A percentile compares a stretch with the other conserved stretches of the same genome.
Evolutionary conservation across 2,329 filamentous ascomycete species (phyloP).

Genomic region (Juglanconis juglandina): DNA sequence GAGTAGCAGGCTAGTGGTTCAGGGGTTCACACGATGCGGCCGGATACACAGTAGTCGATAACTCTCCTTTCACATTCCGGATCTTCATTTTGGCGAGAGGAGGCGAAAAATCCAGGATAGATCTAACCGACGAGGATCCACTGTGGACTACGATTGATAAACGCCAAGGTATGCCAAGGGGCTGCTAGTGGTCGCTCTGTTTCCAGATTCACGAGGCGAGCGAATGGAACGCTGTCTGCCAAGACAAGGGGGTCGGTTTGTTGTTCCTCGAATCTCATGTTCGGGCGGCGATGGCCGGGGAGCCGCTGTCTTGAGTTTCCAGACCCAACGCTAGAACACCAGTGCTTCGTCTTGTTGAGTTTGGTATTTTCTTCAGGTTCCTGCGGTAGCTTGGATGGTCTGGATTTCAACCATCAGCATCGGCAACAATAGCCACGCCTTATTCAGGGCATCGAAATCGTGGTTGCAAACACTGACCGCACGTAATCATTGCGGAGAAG

Average conservation of each 20-base stretch:
- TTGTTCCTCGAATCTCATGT: background rate
- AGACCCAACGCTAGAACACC: too few species aligned
- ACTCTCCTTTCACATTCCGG: background rate
- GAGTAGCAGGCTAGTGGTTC: background rate
- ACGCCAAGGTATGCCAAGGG: background rate
- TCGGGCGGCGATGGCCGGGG: background rate
- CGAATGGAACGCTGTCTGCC: background rate
- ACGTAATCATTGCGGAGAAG: too few species aligned
- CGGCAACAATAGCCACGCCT: too few species aligned
- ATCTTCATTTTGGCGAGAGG: background rate
- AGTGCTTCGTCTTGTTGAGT: too few species aligned
- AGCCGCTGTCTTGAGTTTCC: too few species aligned
- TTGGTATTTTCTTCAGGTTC: too few species aligned
- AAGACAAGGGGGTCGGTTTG: background rate
- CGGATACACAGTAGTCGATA: background rate
- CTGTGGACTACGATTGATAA: background rate
- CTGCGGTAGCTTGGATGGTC: too few species aligned
- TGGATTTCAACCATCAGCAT: too few species aligned
- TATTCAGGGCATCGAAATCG: too few species aligned
- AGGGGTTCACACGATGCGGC: background rate
- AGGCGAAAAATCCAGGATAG: background rate
- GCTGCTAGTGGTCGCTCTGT: background rate
- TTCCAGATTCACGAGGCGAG: background rate
- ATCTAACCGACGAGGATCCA: too few species aligned
- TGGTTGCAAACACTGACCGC: too few species aligned